These are phyloP conservation scores for Neocallimastix lanati DNA, from an alignment of 192 early-diverging fungal species.

Conservation along the genomic window DNA sequence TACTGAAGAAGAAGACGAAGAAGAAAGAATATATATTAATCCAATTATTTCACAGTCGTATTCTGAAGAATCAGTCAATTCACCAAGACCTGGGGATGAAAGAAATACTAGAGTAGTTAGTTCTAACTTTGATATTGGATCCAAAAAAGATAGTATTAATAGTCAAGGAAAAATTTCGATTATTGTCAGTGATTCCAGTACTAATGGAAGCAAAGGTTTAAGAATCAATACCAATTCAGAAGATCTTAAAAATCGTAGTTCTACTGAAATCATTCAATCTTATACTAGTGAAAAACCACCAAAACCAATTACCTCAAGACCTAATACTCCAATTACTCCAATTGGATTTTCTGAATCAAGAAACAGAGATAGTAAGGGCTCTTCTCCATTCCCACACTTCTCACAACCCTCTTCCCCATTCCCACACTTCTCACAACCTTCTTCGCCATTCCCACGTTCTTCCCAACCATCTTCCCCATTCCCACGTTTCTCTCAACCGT, in stretches of 20 bases:
- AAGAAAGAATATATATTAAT: neutral
- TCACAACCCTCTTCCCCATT: too few species aligned
- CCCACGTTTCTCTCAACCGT: neutral
- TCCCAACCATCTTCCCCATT: neutral
- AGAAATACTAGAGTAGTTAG: neutral
- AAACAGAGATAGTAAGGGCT: too few species aligned
- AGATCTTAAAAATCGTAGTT: too few species aligned
- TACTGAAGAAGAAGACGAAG: neutral
- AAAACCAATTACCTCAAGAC: neutral
- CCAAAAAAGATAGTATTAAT: neutral
- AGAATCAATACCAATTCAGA: neutral
- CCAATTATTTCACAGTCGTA: neutral
- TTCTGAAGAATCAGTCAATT: neutral
- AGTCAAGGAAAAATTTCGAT: neutral
- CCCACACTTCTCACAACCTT: too few species aligned
- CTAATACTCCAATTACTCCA: too few species aligned
- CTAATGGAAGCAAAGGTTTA: neutral
- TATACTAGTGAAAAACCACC: too few species aligned
- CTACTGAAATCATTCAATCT: too few species aligned
- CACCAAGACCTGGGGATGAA: neutral
- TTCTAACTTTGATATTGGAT: neutral
- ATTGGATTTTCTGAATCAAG: neutral
- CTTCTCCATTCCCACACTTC: too few species aligned
- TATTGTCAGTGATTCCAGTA: neutral
- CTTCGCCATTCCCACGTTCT: neutral